These are phyloP conservation scores for Citrus hindsii DNA, from an alignment of 345 rosid species.

Conservation along the genomic window DNA sequence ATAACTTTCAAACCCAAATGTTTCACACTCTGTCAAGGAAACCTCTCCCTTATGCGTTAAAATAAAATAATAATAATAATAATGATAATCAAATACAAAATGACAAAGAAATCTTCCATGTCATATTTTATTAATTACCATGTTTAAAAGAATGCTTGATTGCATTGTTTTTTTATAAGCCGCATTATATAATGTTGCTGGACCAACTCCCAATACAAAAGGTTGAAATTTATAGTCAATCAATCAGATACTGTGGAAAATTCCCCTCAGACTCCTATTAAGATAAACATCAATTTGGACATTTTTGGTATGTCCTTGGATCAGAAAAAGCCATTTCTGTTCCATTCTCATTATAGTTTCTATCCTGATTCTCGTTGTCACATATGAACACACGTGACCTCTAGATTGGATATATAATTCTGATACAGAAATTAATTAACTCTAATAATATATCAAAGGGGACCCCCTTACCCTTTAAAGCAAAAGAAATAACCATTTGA, in stretches of 20 bases:
- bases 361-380: slow-evolving; percentile 18
- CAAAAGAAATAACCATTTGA: background rate
- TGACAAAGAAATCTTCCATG: slow-evolving; percentile 46
- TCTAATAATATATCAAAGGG: background rate
- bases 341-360: slow-evolving; percentile 27
- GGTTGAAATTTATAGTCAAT: slow-evolving; percentile 26
- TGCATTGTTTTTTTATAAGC: slow-evolving; percentile 19
- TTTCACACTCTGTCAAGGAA: slow-evolving; percentile 16
- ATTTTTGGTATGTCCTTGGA: slow-evolving; percentile 16
- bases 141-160: slow-evolving; percentile 4
- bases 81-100: slow-evolving; percentile 21
- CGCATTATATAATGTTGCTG: background rate
- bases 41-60: slow-evolving; percentile 3
- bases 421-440: background rate
- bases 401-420: background rate
- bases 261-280: background rate
- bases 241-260: slow-evolving; percentile 14
- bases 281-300: background rate
- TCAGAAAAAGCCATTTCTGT: slow-evolving; percentile 28
- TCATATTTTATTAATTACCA: slow-evolving; percentile 8
- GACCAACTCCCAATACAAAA: slow-evolving; percentile 28
- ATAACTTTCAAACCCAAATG: slow-evolving; percentile 22
- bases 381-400: slow-evolving; percentile 19
- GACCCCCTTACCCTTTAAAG: background rate
- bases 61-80: background rate